These are phyloP conservation scores for Staphylotrichum tortipilum DNA, from an alignment of 495 filamentous ascomycete species.

Conservation along the genomic window DNA sequence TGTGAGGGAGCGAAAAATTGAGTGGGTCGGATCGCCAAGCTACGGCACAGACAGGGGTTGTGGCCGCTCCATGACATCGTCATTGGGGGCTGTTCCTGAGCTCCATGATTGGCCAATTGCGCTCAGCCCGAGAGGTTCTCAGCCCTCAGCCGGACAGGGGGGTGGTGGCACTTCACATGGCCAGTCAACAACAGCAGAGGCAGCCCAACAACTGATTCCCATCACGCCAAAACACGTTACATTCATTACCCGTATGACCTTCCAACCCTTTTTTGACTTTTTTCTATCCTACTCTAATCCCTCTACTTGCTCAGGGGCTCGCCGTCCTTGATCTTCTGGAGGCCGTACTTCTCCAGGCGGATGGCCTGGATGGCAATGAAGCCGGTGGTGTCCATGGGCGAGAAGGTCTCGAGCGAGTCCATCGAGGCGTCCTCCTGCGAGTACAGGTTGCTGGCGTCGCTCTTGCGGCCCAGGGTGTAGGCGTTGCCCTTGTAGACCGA, in stretches of 20 bases:
- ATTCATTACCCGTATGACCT: too few relatives aligned
- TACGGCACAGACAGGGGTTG: too few relatives aligned
- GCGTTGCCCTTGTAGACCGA: constrained; percentile 70
- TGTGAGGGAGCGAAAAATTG: not conserved
- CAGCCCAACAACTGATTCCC: too few relatives aligned
- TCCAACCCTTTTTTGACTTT: constrained; percentile 2
- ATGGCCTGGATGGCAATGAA: constrained; percentile 81
- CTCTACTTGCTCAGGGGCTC: constrained; percentile 31
- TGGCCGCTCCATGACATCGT: not conserved
- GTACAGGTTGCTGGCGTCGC: constrained; percentile 79
- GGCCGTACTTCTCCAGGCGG: constrained; percentile 83
- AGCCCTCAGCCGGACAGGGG: not conserved
- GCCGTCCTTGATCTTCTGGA: constrained; percentile 56
- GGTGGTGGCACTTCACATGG: not conserved
- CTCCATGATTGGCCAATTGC: constrained; percentile 5
- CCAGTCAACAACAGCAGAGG: too few relatives aligned
- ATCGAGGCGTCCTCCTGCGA: constrained; percentile 70
- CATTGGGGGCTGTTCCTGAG: not conserved
- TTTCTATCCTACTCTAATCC: not conserved
- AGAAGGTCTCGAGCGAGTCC: constrained; percentile 80
- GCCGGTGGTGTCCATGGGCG: constrained; percentile 56
- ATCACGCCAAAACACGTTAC: too few relatives aligned
- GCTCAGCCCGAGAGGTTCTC: not conserved
- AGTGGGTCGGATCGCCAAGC: not conserved
- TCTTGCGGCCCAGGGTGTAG: constrained; percentile 65